These are phyloP conservation scores for Chlorociboria aeruginascens DNA, from an alignment of 495 filamentous ascomycete species.

Conservation along the genomic window DNA sequence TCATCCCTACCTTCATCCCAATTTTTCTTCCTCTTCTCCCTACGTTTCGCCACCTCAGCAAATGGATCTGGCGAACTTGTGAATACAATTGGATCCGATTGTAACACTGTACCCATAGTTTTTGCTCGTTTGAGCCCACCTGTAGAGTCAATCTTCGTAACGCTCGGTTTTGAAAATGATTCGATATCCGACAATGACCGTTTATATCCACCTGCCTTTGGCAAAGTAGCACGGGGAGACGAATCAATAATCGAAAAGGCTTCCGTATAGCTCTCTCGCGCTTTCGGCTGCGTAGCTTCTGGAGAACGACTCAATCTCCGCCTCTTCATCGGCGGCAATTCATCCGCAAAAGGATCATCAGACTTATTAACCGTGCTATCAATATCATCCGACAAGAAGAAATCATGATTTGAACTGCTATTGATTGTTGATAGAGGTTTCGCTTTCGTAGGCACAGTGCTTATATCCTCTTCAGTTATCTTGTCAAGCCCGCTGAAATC, in stretches of 20 bases:
- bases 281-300: not conserved
- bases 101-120: constrained; percentile 8
- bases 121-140: constrained; percentile 3
- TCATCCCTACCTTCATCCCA: constrained; percentile 29
- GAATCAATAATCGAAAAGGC: not conserved
- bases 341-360: constrained; percentile 7
- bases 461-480: no score
- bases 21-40: not conserved
- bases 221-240: not conserved
- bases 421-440: not conserved
- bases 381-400: constrained; percentile 38
- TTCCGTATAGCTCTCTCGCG: not conserved
- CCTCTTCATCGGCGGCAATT: constrained; percentile 14
- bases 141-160: not conserved
- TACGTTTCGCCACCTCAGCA: constrained; percentile 9
- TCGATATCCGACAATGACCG: constrained; percentile 19
- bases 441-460: not conserved
- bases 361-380: constrained; percentile 27
- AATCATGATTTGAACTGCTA: not conserved
- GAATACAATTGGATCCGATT: constrained; percentile 41
- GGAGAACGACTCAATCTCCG: constrained; percentile 19
- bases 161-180: constrained; percentile 1
- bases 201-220: constrained; percentile 3
- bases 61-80: constrained; percentile 32
- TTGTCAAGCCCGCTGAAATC: no score